Percentiles rank a stretch among this genome's conserved stretches.
These are phyloP conservation scores for Cyberlindnera americana DNA, from an alignment of 805 yeast species.

Conservation along the genomic window DNA sequence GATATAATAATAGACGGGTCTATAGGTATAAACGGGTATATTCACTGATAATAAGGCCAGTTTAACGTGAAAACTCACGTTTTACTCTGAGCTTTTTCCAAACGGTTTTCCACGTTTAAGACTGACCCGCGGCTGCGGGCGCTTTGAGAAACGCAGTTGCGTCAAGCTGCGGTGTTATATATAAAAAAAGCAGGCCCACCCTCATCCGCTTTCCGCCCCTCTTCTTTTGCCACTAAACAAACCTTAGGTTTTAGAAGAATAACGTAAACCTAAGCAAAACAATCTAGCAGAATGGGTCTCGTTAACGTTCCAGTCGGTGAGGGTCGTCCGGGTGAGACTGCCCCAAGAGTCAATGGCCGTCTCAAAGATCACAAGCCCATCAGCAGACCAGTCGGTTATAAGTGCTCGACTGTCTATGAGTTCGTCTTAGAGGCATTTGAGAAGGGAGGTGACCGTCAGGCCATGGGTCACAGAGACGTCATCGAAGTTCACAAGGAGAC, in stretches of 20 bases:
- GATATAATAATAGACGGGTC: too few relatives aligned
- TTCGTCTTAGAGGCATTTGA: conserved; percentile 58
- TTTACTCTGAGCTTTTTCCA: too few relatives aligned
- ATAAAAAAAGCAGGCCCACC: not conserved
- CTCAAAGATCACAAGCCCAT: conserved; percentile 44
- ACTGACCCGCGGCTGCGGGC: too few relatives aligned
- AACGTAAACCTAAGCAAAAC: too few relatives aligned
- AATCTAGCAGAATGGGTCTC: conserved; percentile 16
- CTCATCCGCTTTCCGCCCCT: not conserved
- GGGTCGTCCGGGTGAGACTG: conserved; percentile 73
- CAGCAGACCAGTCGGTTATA: conserved; percentile 58
- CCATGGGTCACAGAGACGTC: conserved; percentile 78
- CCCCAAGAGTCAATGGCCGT: conserved; percentile 67
- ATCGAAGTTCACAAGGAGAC: conserved; percentile 71
- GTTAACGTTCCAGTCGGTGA: conserved; percentile 62
- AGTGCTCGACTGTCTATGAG: conserved; percentile 68
- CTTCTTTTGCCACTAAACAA: too few relatives aligned
- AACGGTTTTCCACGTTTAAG: too few relatives aligned
- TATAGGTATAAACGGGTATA: too few relatives aligned
- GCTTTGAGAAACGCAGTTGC: too few relatives aligned
- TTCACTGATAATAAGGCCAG: too few relatives aligned
- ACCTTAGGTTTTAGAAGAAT: too few relatives aligned
- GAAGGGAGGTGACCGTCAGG: conserved; percentile 48
- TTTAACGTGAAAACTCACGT: too few relatives aligned
- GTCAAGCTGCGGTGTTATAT: conserved; percentile 1